Conservation (phyloP, 208 protist species). For the Trypanosomatidae sp. region DNA sequence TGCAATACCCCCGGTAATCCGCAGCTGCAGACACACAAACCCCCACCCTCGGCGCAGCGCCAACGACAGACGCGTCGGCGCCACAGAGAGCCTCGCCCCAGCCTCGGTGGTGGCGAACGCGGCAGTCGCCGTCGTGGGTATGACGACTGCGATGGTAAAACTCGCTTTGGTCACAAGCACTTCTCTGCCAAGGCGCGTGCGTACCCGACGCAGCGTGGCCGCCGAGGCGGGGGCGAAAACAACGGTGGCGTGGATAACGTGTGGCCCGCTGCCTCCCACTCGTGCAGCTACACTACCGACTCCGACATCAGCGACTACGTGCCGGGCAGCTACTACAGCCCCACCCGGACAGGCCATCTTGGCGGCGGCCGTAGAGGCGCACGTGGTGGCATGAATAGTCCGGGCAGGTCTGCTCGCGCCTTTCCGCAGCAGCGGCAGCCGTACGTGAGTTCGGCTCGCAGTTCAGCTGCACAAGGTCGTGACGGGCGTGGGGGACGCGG, state of each 20-base stretch:
- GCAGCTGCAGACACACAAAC: constrained; percentile 54
- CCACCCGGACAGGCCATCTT: not conserved
- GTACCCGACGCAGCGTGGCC: not conserved
- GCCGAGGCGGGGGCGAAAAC: not conserved
- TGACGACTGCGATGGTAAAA: not conserved
- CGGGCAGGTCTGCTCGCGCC: not conserved
- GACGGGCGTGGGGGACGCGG: not conserved
- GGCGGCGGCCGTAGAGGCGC: not conserved
- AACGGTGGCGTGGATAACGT: constrained; percentile 8
- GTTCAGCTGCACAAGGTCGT: not conserved
- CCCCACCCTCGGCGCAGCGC: constrained; percentile 17
- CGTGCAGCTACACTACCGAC: constrained; percentile 26
- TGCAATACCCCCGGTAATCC: constrained; percentile 41
- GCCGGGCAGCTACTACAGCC: constrained; percentile 24
- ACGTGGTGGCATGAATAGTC: not conserved
- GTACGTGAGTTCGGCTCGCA: not conserved
- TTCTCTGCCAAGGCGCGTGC: constrained; percentile 14
- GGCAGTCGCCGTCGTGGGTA: not conserved
- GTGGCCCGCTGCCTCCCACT: constrained; percentile 19
- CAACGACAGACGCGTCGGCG: constrained; percentile 3
- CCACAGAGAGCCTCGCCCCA: not conserved
- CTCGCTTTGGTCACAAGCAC: not conserved
- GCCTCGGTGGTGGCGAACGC: not conserved
- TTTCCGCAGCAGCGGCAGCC: not conserved
- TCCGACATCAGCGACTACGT: constrained; percentile 28